Base-by-base conservation (phyloP, 306 rosid genomes). In the Coriaria nepalensis region DNA sequence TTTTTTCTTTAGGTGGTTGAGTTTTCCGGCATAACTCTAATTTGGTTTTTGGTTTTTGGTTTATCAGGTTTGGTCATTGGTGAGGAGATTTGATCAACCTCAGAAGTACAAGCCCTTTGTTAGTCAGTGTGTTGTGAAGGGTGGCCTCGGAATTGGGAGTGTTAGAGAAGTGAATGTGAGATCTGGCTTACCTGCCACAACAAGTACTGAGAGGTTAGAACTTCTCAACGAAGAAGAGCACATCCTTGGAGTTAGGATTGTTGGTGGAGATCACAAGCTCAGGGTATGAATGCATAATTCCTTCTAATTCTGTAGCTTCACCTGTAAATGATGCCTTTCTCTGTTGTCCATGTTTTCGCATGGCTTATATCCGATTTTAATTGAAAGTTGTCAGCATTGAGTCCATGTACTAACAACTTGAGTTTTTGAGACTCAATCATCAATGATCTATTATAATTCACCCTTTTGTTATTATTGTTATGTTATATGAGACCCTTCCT, bases 171-270 rank as follows among this genome's bases (percentile, higher is more conserved):
- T 86, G 55, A 79, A 86, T 75, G 96, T 86, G 48, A 86, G 79
- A 72, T 86, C 96, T 66, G 96, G 96, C 2, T 93, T 86, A 74
- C 96, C 96, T 35, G 96, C 96, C 34, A 86, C 96, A 6, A 86
- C 94, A 35, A 86, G 94, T 63, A 86, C 86, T 15, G 96, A 86
- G 78, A 82, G 86, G 53, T 55, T 86, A 78, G 96, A 86, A 52
- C 90, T 77, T 46, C 83, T 86, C 11, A 83, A 86, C 62, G 96
- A 86, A 49, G 79, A 86, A 42, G 83, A 82, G 45, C 96, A 86
- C 78, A 82, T 86, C 68, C 86, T 86, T 49, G 77, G 90, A 43
- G 67, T 86, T 43, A 77, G 63, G 47, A 77, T 86, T 53, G 94
- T 86, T 48, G 96, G 93, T 7, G 96, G 96, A 39, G 96, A 86